phyloP scores from a whole-genome alignment of 306 rosid genomes.

The Phaseolus lunatus region DNA sequence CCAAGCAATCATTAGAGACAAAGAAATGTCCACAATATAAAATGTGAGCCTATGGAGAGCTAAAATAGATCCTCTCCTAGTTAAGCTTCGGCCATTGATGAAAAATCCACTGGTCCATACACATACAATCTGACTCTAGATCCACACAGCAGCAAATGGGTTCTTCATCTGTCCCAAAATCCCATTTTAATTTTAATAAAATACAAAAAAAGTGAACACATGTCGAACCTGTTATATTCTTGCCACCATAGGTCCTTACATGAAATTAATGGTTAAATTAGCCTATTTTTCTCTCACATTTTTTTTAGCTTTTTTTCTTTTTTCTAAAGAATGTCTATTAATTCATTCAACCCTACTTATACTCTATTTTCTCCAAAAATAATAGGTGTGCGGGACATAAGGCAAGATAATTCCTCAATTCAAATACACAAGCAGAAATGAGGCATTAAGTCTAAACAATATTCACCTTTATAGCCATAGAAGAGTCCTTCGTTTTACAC shows the following conservation, averaged over 20 bases:
- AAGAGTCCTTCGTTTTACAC: constrained; percentile 37
- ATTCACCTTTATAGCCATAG: constrained; percentile 56
- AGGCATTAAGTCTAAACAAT: constrained; percentile 11
- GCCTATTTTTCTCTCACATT: neutral
- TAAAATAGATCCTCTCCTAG: neutral
- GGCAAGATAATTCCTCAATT: constrained; percentile 11
- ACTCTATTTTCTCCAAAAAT: neutral
- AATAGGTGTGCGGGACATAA: neutral
- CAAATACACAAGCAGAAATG: constrained; percentile 2
- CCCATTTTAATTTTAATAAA: neutral
- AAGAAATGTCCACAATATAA: neutral
- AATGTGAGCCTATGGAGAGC: neutral
- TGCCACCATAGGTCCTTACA: constrained; percentile 3
- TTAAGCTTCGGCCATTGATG: neutral
- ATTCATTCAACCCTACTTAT: neutral
- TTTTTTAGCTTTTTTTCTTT: neutral
- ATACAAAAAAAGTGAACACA: neutral
- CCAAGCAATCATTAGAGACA: neutral
- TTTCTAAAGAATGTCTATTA: constrained; percentile 3
- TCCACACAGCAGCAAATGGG: neutral
- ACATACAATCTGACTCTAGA: neutral
- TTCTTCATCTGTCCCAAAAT: neutral
- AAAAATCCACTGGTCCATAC: neutral
- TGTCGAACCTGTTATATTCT: neutral
- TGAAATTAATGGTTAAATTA: neutral